Evolutionary conservation across 208 protist species (phyloP).

Genomic region (Porcisia deanei): DNA sequence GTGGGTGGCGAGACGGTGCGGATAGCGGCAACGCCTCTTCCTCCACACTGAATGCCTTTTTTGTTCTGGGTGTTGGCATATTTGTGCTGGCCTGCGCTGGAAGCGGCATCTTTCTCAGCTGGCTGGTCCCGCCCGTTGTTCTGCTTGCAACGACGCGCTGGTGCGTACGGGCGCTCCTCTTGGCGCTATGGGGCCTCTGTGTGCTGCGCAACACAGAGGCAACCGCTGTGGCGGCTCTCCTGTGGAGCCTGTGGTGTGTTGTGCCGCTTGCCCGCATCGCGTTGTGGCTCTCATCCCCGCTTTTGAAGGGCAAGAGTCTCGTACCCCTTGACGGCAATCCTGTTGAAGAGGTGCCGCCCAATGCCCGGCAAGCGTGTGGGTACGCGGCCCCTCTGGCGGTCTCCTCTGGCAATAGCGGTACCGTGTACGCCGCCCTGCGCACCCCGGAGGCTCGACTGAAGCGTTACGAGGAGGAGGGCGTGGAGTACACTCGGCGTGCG

Average conservation of each 20-base stretch:
- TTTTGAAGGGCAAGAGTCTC: background rate
- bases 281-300: background rate
- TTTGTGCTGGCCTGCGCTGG: constrained; percentile 9
- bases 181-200: constrained; percentile 17
- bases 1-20: background rate
- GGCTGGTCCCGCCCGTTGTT: constrained; percentile 32
- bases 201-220: constrained; percentile 50
- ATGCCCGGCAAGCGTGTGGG: constrained; percentile 14
- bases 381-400: constrained; percentile 29
- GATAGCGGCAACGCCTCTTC: background rate
- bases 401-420: background rate
- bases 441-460: constrained; percentile 27
- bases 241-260: background rate
- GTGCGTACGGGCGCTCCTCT: constrained; percentile 27
- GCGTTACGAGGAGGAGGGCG: constrained; percentile 55
- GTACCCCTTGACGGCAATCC: background rate
- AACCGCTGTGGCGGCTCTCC: constrained; percentile 18
- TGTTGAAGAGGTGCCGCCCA: constrained; percentile 12
- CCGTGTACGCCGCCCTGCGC: constrained; percentile 6
- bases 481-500: constrained; percentile 51
- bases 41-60: constrained; percentile 1
- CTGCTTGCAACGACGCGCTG: constrained; percentile 33
- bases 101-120: constrained; percentile 31
- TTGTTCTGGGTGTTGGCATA: background rate
- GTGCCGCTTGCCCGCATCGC: background rate